Evolutionary conservation across 495 filamentous ascomycete genomes (phyloP), one percentile per base, ranked within the genome.

Genomic region (Aspergillus saccharolyticus): DNA sequence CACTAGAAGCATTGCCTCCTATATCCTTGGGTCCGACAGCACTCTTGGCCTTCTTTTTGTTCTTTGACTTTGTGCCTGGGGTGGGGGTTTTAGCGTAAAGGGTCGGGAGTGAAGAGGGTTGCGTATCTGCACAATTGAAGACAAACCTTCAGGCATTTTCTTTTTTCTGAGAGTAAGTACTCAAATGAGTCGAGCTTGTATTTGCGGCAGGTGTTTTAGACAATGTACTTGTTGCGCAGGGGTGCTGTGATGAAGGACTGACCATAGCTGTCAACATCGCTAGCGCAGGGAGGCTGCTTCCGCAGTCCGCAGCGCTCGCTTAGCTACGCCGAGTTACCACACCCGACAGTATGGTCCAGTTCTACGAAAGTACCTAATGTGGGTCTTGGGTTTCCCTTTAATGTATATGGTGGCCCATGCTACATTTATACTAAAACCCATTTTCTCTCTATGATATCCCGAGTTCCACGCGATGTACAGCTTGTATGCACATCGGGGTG

Each of bases 41-140:
- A 56, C 69, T 79, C 71, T 82, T 87, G 70, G 86, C 89, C 76
- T 85, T 89, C 69, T 83, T 88, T 70, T 80, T 84, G 68, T 82
- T 87, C 78, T 87, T 89, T 61, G 85, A 83, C 65, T 82, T 85
- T 52, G 74, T 57, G 67, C 73, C 81, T 81, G 59, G 43, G 17
- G 25, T 53, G 49, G 18, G 46, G 60, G 49, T 59, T 46, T 57
- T 21, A 61, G 24, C 53, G 44, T 24, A 47, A 24, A 22, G 46
- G 50, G 43, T 5, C 21, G 51, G 43, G 49, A 54, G 58, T 39
- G 58, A 56, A 52, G 51, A 50, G 9, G n/a, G 20, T 17, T 42
- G 7, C 52, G 19, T 30, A 24, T 30, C 2, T 39, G 33, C 20
- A n/a, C 24, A 33, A 19, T 39, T 28, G 17, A 21, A 24, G 44